These are phyloP conservation scores for Pleurozium schreberi DNA, from an alignment of 225 moss, liverwort and hornwort species.

Conservation along the genomic window DNA sequence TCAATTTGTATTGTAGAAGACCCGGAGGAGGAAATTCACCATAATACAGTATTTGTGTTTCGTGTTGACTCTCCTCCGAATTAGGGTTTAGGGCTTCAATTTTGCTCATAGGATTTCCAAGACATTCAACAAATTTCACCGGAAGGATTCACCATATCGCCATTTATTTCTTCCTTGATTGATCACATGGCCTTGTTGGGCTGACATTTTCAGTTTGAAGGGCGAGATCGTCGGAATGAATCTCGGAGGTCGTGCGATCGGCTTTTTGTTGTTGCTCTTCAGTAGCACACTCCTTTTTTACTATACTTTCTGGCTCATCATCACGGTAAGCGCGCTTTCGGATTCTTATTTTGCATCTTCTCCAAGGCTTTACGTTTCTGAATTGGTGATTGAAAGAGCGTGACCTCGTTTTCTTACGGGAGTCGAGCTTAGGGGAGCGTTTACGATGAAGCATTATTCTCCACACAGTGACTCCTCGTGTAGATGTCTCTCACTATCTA, in stretches of 20 bases:
- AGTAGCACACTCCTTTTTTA: conserved; percentile 59
- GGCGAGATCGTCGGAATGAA: background rate
- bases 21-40: background rate
- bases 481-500: background rate
- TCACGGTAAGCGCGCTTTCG: conserved; percentile 25
- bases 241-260: background rate
- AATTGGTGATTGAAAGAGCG: background rate
- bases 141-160: background rate
- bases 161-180: background rate
- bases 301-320: conserved; percentile 80
- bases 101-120: background rate
- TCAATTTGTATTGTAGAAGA: background rate
- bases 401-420: background rate
- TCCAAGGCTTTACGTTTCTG: background rate
- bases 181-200: background rate
- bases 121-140: background rate
- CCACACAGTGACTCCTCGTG: background rate
- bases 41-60: background rate
- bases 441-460: background rate
- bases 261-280: conserved; percentile 61
- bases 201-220: background rate
- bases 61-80: background rate
- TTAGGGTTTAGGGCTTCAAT: background rate
- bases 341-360: background rate
- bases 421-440: background rate